Evolutionary conservation across 2,329 filamentous ascomycete genomes (phyloP).

Genomic region (Monosporascus sp.): DNA sequence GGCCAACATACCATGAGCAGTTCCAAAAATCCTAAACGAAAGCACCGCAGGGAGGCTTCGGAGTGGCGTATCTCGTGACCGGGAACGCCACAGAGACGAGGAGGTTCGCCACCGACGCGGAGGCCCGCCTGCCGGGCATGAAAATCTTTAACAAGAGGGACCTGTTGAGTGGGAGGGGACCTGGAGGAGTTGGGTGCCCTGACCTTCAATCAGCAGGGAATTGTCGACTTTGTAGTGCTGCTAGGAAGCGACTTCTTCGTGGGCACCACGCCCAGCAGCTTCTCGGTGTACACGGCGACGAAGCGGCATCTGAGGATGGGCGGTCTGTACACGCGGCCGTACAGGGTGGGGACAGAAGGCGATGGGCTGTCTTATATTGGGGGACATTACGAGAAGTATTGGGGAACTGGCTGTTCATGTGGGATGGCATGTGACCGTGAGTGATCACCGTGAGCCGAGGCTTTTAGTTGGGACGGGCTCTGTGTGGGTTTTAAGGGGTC

Average conservation of each 20-base stretch:
- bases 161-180: constrained; percentile 26
- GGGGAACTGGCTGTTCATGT: constrained; percentile 45
- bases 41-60: constrained; percentile 26
- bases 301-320: constrained; percentile 38
- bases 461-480: too few species aligned
- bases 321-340: constrained; percentile 37
- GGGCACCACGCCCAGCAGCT: constrained; percentile 42
- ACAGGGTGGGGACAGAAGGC: constrained; percentile 36
- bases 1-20: constrained; percentile 40
- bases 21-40: constrained; percentile 33
- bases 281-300: constrained; percentile 41
- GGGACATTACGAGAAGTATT: constrained; percentile 40
- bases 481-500: background rate
- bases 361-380: constrained; percentile 39
- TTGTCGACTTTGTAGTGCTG: constrained; percentile 37
- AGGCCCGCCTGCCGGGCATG: constrained; percentile 26
- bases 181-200: constrained; percentile 29
- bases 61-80: constrained; percentile 40
- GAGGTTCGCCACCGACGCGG: constrained; percentile 29
- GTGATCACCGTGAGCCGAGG: background rate
- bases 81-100: constrained; percentile 37
- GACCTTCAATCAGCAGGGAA: constrained; percentile 40
- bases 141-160: constrained; percentile 34
- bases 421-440: constrained; percentile 39
- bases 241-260: constrained; percentile 35